These are phyloP conservation scores for Puccinellia tenuiflora DNA, from an alignment of 176 grass and related monocot genomes.

Conservation along the genomic window DNA sequence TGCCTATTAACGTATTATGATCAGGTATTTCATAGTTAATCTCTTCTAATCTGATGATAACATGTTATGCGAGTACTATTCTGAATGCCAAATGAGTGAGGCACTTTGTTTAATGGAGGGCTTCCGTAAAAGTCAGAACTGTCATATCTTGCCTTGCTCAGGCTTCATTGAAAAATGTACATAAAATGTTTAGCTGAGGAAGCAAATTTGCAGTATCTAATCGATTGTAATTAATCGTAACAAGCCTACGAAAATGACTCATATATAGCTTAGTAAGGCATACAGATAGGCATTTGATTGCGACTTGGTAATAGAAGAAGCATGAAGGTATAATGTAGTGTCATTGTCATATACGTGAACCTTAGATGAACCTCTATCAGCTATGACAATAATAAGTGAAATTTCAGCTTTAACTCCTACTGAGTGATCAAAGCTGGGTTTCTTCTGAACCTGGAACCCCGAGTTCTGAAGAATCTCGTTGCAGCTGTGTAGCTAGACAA, in stretches of 20 bases:
- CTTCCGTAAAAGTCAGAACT: not conserved
- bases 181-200: not conserved
- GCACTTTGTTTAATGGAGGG: not conserved
- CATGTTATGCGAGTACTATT: not conserved
- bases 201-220: not conserved
- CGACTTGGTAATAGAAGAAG: not conserved
- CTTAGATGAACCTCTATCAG: not conserved
- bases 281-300: not conserved
- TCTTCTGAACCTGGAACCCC: not conserved
- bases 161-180: not conserved
- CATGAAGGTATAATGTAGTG: not conserved
- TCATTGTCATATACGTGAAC: not conserved
- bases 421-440: not conserved
- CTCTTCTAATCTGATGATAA: not conserved
- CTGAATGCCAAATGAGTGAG: not conserved
- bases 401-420: not conserved
- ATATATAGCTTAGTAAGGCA: not conserved
- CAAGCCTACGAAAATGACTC: not conserved
- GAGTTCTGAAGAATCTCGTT: not conserved
- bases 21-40: too few species aligned
- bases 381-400: not conserved
- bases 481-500: not conserved
- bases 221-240: not conserved
- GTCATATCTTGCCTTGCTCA: not conserved
- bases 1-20: too few species aligned